Evolutionary conservation across 371 early-diverging fungal genomes (phyloP), one percentile per base, ranked within the genome.

Genomic region (Neoconidiobolus thromboides): DNA sequence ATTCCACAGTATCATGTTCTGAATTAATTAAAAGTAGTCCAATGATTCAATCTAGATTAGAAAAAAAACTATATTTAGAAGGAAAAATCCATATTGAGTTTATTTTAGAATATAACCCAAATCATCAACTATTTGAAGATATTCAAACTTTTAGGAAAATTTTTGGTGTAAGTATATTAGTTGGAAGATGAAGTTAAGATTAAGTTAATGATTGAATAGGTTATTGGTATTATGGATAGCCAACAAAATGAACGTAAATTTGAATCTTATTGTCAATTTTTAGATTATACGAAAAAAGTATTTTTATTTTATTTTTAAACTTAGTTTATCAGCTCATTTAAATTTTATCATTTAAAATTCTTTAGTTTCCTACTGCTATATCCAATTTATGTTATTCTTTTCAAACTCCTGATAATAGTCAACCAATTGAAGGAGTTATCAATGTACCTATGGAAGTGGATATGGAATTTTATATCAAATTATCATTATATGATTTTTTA

Each of bases 1-100:
- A 40, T 14, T 37, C 55, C 38, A 55, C 40, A 15, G 5, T 55
- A 3, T 36, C 15, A 10, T 12, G 5, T 12, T 12, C 12, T 9
- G 38, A 55, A 41, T 40, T 55, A 4, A 12, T 55, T 4, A 41
- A 55, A 55, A 38, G 38, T 41, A 5, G 3, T 12, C 3, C 12
- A 0, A 26, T 12, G 4, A 26, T 26, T 26, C 3, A 42, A 3
- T 3, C 40, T 37, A 15, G 55, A n/a, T 40, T 55, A 12, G 38
- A 5, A 7, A 55, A 42, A 41, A 46, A 46, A n/a, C 14, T 55
- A 41, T 55, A 38, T 42, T 41, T 9, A 41, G 6, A 9, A 9
- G 55, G 55, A 12, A 15, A 41, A 6, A 55, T 55, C 55, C 55
- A 55, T 40, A 15, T 55, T 5, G 40, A 55, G 12, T 55, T 55